Percentiles rank a stretch among this genome's conserved stretches.
These are phyloP conservation scores for Tephrocybe sp. DNA, from an alignment of 768 basidiomycete genomes.

Conservation along the genomic window DNA sequence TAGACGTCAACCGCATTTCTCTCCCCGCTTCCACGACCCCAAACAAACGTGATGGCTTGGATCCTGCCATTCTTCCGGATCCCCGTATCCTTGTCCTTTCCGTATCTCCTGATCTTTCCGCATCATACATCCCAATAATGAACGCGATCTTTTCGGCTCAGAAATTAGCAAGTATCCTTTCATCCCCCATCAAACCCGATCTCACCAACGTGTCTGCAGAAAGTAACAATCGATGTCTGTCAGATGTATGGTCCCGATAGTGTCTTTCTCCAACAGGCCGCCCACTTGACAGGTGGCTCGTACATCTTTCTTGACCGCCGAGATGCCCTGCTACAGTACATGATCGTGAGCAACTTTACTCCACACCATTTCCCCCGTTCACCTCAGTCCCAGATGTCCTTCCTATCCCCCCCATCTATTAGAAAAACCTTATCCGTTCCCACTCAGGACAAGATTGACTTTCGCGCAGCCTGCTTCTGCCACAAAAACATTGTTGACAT, in stretches of 20 bases:
- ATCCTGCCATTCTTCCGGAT: slow-evolving; percentile 33
- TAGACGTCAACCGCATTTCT: slow-evolving; percentile 43
- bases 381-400: slow-evolving; percentile 69
- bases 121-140: slow-evolving; percentile 98
- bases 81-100: slow-evolving; percentile 68
- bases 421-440: slow-evolving; percentile 81
- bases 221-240: slow-evolving; percentile 95
- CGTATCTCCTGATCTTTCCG: slow-evolving; percentile 86
- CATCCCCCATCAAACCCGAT: neutral
- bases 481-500: slow-evolving; percentile 96
- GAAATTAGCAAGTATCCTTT: slow-evolving; percentile 67
- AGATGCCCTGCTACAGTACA: slow-evolving; percentile 88
- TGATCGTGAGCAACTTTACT: slow-evolving; percentile 52
- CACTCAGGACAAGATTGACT: slow-evolving; percentile 94
- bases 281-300: slow-evolving; percentile 92
- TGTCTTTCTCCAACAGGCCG: slow-evolving; percentile 96
- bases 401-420: slow-evolving; percentile 54
- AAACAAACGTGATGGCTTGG: slow-evolving; percentile 28
- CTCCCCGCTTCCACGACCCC: slow-evolving; percentile 28
- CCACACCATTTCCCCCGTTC: slow-evolving; percentile 2
- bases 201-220: slow-evolving; percentile 46
- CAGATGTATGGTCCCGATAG: slow-evolving; percentile 88
- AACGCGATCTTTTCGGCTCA: slow-evolving; percentile 99
- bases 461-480: slow-evolving; percentile 98
- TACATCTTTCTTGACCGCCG: slow-evolving; percentile 84